Conservation (phyloP, 2,329 filamentous ascomycete species). For the Cordyceps pruinosa region DNA sequence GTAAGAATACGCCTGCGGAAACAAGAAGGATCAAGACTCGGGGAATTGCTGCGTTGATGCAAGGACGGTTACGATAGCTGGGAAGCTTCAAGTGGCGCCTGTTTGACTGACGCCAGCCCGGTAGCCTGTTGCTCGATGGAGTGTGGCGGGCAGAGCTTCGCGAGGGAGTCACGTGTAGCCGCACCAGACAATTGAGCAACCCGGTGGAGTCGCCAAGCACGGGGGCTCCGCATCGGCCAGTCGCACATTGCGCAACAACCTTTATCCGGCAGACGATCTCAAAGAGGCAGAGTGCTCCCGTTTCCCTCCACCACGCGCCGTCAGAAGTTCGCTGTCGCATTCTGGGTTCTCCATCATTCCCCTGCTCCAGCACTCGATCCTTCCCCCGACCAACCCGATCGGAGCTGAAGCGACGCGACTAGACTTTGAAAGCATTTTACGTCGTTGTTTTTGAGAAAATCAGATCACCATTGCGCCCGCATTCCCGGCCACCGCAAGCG, state of each 20-base stretch:
- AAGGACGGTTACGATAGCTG: not conserved
- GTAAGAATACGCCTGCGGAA: not conserved
- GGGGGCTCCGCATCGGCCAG: no score
- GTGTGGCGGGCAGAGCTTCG: not conserved
- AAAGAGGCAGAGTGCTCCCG: not conserved
- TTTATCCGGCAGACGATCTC: not conserved
- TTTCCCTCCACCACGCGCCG: not conserved
- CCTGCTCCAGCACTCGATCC: not conserved
- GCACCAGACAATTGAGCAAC: not conserved
- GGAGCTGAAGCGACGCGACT: not conserved
- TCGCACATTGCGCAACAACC: conserved; percentile 11
- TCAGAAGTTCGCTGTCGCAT: conserved; percentile 6
- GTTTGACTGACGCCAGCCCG: conserved; percentile 13
- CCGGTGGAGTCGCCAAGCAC: no score
- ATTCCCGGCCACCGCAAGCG: not conserved
- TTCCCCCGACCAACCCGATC: not conserved
- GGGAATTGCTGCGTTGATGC: conserved; percentile 3
- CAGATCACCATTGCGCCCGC: not conserved
- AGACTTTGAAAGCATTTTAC: not conserved
- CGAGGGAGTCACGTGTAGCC: not conserved
- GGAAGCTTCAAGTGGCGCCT: conserved; percentile 7
- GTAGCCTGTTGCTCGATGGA: conserved; percentile 3
- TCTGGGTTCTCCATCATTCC: not conserved
- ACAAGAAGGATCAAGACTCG: not conserved
- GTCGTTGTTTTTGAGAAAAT: not conserved